Conservation (phyloP, 2,329 filamentous ascomycete species). For the Bipolaris victoriae region DNA sequence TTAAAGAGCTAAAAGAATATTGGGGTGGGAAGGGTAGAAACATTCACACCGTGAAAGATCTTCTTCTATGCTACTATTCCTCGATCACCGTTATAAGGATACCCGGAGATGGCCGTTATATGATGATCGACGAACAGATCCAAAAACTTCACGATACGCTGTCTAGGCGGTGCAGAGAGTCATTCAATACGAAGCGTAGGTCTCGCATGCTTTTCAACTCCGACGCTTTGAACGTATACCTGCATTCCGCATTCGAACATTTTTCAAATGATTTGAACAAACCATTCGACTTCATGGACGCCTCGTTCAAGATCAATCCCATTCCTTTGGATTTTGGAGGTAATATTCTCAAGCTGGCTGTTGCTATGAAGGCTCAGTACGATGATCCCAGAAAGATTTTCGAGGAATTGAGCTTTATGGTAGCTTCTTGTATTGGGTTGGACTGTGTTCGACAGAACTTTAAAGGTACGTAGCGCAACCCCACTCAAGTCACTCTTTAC, state of each 20-base stretch:
- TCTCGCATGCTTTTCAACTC: conserved; percentile 57
- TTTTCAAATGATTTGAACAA: conserved; percentile 53
- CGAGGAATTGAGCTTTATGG: conserved; percentile 54
- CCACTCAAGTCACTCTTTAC: too few relatives aligned
- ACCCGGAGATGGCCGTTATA: too few relatives aligned
- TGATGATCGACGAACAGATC: not conserved
- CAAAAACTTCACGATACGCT: not conserved
- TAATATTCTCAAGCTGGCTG: conserved; percentile 58
- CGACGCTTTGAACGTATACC: conserved; percentile 55
- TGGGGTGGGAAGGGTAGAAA: not conserved
- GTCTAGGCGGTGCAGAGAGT: not conserved
- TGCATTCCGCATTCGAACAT: conserved; percentile 59
- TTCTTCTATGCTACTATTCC: too few relatives aligned
- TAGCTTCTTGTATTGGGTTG: conserved; percentile 60
- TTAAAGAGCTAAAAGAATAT: not conserved
- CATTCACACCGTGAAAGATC: too few relatives aligned
- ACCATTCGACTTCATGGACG: conserved; percentile 60
- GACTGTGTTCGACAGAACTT: conserved; percentile 51
- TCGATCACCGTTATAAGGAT: too few relatives aligned
- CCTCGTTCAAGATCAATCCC: conserved; percentile 54
- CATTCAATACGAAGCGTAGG: not conserved
- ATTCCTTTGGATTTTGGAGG: conserved; percentile 58
- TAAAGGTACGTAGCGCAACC: too few relatives aligned
- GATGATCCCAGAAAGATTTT: conserved; percentile 45
- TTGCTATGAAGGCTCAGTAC: conserved; percentile 39